Base-by-base conservation (phyloP, 2,329 filamentous ascomycete genomes). In the Exophiala calicioides region DNA sequence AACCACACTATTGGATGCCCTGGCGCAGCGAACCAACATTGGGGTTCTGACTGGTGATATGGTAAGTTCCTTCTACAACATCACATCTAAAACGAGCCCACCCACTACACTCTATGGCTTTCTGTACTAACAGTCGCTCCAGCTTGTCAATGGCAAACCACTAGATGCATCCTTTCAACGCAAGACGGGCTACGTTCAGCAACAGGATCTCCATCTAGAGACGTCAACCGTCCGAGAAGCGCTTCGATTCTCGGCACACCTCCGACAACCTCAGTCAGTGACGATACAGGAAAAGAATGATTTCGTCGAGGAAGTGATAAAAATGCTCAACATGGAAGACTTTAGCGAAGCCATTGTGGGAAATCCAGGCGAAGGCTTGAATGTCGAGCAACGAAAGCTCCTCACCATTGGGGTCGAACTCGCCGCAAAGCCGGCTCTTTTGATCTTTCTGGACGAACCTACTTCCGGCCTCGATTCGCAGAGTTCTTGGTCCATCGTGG, bases 381-480 rank as follows among this genome's bases (percentile, higher is more conserved):
- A 79, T 50, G 75, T 78, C 21, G 80, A 84, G 60, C 80, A 84
- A 61, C 74, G 80, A 6, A 83, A 83, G 64, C 83, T 88, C 56
- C 76, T 95, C 7, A 95, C 89, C 0, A 95, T 96, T 53, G 91
- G 89, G 65, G 90, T 96, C 16, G 91, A 97, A 65, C 76, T 88
- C 1, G 83, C 82, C 5, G 83, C 84, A 0, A 81, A 85, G 58
- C 84, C 84, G 0, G 79, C 76, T 13, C 73, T 86, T 1, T 68
- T 86, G 1, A 74, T 87, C 26, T 87, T 87, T 69, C 65, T 87
- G 10, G 80, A 84, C 39, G 80, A 83, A 57, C 80, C 80, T 2
- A 75, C 73, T 63, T 68, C 74, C 18, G 82, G 82, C 35, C 75
- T 86, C 3, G 83, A 86, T 60, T 77, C 74, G 0, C 78, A 85